phyloP scores from a whole-genome alignment of 306 rosid species.

The Pterocarpus macrocarpus region DNA sequence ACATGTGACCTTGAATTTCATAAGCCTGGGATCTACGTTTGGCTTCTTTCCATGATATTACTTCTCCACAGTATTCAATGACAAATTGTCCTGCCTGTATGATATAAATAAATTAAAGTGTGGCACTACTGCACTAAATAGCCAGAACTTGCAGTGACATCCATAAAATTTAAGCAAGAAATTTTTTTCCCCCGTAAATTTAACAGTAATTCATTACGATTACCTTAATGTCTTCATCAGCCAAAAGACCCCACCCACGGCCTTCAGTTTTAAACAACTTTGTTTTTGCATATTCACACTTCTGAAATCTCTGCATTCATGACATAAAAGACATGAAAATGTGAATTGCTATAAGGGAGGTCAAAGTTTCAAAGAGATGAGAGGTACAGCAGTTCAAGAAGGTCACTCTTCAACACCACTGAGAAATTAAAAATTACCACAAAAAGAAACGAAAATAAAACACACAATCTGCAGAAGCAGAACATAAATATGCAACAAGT shows the following conservation, averaged over 20 bases:
- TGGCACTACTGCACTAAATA: conserved; percentile 19
- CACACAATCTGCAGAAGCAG: not conserved
- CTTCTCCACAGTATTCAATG: conserved; percentile 97
- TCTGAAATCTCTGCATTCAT: conserved; percentile 83
- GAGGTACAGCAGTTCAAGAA: conserved; percentile 1
- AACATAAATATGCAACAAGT: conserved; percentile 10
- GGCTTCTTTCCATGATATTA: conserved; percentile 96
- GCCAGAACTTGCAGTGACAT: conserved; percentile 35
- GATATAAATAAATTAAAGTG: conserved; percentile 39
- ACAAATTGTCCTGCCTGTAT: conserved; percentile 80
- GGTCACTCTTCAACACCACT: conserved; percentile 3
- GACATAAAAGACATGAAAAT: conserved; percentile 45
- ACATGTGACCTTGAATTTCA: conserved; percentile 75
- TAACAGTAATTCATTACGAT: conserved; percentile 28
- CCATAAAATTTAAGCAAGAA: conserved; percentile 18
- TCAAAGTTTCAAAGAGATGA: conserved; percentile 19
- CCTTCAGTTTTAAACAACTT: conserved; percentile 90
- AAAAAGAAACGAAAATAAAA: not conserved
- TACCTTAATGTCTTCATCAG: conserved; percentile 89
- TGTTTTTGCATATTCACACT: conserved; percentile 85
- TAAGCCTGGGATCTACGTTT: conserved; percentile 87
- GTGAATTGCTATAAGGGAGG: conserved; percentile 31
- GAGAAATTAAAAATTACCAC: not conserved
- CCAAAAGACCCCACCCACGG: conserved; percentile 96
- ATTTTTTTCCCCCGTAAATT: conserved; percentile 26